phyloP scores from a whole-genome alignment of 1,139 yeast species.

The Keqinozyma sinolaborantium region DNA sequence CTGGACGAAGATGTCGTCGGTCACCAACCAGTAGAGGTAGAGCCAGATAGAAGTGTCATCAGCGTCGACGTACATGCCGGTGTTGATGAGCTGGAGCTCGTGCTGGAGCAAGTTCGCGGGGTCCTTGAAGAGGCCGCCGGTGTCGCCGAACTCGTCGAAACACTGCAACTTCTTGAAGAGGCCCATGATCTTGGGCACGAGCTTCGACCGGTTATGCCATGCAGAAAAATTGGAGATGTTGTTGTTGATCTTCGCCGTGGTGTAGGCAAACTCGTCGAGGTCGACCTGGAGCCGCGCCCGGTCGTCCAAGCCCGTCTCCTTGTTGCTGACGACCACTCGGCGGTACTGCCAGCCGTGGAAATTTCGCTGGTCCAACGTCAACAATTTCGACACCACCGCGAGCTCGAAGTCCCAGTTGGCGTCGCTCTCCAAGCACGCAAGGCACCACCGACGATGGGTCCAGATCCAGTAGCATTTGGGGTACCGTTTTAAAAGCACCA shows the following conservation, averaged over 20 bases:
- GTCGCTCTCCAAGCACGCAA: conserved; percentile 47
- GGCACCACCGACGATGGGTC: conserved; percentile 89
- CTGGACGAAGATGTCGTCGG: conserved; percentile 47
- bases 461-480: conserved; percentile 98
- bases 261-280: conserved; percentile 65
- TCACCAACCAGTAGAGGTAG: conserved; percentile 78
- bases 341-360: conserved; percentile 97
- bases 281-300: conserved; percentile 16
- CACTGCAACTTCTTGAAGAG: conserved; percentile 8
- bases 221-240: conserved; percentile 94
- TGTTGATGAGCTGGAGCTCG: conserved; percentile 69
- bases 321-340: conserved; percentile 57
- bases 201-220: conserved; percentile 85
- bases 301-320: conserved; percentile 31
- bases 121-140: conserved; percentile 19
- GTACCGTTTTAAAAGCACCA: conserved; percentile 54
- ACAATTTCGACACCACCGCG: conserved; percentile 61
- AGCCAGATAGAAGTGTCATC: conserved; percentile 94
- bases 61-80: conserved; percentile 90
- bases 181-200: conserved; percentile 51
- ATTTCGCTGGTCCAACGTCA: conserved; percentile 75
- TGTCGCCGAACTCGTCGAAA: conserved; percentile 7
- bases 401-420: conserved; percentile 71
- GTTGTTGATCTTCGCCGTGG: conserved; percentile 71
- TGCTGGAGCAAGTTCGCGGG: conserved; percentile 38